Conservation (phyloP, 495 filamentous ascomycete species). For the Penicillium cinerascens region DNA sequence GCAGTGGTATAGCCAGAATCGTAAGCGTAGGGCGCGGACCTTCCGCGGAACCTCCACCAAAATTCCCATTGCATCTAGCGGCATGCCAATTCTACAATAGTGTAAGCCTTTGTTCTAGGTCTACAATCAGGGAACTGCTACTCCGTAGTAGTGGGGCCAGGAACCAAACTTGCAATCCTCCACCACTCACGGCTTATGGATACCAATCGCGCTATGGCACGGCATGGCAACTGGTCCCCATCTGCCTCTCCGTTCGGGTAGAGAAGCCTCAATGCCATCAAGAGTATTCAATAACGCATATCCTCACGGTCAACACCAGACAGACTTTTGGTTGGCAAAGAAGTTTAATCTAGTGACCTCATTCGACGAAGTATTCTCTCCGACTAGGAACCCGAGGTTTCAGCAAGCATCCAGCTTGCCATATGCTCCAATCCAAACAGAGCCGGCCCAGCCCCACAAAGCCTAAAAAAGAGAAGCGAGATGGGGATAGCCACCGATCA, state of each 20-base stretch:
- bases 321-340: slow-evolving; percentile 2
- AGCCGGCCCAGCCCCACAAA: not conserved
- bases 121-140: not conserved
- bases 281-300: not conserved
- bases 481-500: not conserved
- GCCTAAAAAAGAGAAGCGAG: not conserved
- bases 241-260: not conserved
- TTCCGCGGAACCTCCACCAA: not conserved
- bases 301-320: not conserved
- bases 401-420: not conserved
- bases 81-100: not conserved
- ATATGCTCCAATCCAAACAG: not conserved
- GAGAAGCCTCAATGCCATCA: not conserved
- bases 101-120: not conserved
- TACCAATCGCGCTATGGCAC: not conserved
- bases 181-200: not conserved
- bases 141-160: too few relatives aligned
- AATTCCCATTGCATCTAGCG: not conserved
- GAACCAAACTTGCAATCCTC: not conserved
- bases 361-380: not conserved
- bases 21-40: too few relatives aligned
- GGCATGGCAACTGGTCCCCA: not conserved
- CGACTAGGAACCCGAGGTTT: slow-evolving; percentile 2
- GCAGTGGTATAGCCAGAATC: too few relatives aligned
- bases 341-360: not conserved